Conservation (phyloP, 2,329 filamentous ascomycete species). For the Ophidiomyces ophidiicola region DNA sequence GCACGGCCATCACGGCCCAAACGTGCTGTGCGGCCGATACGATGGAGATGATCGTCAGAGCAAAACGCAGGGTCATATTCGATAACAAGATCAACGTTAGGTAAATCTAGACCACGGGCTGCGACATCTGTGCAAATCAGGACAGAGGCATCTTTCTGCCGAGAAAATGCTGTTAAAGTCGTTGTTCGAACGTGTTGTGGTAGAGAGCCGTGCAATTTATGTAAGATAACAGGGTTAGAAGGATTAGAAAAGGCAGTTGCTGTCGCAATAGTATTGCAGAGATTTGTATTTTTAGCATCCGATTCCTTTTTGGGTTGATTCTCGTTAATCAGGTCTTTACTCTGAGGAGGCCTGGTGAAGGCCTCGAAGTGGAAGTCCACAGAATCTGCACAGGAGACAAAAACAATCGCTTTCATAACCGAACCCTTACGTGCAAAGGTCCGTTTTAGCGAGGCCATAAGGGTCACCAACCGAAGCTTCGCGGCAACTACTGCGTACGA, state of each 20-base stretch:
- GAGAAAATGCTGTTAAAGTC: slow-evolving; percentile 69
- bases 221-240: slow-evolving; percentile 65
- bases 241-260: slow-evolving; percentile 61
- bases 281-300: slow-evolving; percentile 3
- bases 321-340: slow-evolving; percentile 8
- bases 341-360: slow-evolving; percentile 36
- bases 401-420: slow-evolving; percentile 93
- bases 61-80: slow-evolving; percentile 95
- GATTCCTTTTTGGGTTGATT: slow-evolving; percentile 11
- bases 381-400: slow-evolving; percentile 91
- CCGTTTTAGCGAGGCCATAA: slow-evolving; percentile 71
- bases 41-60: slow-evolving; percentile 84
- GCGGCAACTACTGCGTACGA: slow-evolving; percentile 76
- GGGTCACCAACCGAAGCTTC: slow-evolving; percentile 79
- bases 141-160: slow-evolving; percentile 61
- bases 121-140: slow-evolving; percentile 92
- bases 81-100: slow-evolving; percentile 85
- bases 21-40: slow-evolving; percentile 87
- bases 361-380: slow-evolving; percentile 94
- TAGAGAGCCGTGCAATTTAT: slow-evolving; percentile 84
- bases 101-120: slow-evolving; percentile 86
- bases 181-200: slow-evolving; percentile 76
- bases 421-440: slow-evolving; percentile 79
- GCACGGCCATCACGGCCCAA: slow-evolving; percentile 80
- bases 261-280: slow-evolving; percentile 39